Evolutionary conservation across 768 basidiomycete species (phyloP).

Genomic region (Cystoderma amianthinum): DNA sequence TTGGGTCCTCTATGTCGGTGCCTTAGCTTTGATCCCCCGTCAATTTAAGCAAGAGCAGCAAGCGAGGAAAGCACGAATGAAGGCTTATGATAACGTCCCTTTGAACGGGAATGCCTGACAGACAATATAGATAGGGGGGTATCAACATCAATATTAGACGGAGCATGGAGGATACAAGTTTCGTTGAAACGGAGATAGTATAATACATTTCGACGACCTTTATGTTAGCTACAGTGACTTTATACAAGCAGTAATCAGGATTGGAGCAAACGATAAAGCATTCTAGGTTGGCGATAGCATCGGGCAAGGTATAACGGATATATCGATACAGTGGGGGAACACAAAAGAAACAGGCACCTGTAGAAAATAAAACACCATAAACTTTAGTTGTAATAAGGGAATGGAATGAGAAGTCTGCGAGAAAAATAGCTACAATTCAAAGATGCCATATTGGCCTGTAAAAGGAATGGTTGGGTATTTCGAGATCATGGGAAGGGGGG

Average conservation of each 20-base stretch:
- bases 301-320: not conserved
- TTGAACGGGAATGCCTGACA: too few relatives aligned
- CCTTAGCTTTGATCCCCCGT: constrained; percentile 35
- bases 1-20: constrained; percentile 36
- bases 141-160: not conserved
- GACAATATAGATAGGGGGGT: too few relatives aligned
- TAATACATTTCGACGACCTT: constrained; percentile 6
- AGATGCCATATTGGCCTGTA: not conserved
- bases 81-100: too few relatives aligned
- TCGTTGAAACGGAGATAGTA: not conserved
- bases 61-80: too few relatives aligned
- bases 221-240: constrained; percentile 10
- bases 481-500: constrained; percentile 15
- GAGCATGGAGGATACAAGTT: not conserved
- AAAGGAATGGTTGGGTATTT: not conserved
- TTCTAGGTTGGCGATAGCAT: not conserved
- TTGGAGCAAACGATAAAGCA: not conserved
- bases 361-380: not conserved
- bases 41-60: constrained; percentile 34
- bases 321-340: constrained; percentile 7
- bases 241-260: constrained; percentile 3
- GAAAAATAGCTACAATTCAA: not conserved
- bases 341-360: not conserved
- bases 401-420: not conserved
- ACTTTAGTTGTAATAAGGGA: not conserved